Evolutionary conservation across 176 grass and related monocot genomes (phyloP), one percentile per base, ranked within the genome.

Genomic region (Oryza punctata): DNA sequence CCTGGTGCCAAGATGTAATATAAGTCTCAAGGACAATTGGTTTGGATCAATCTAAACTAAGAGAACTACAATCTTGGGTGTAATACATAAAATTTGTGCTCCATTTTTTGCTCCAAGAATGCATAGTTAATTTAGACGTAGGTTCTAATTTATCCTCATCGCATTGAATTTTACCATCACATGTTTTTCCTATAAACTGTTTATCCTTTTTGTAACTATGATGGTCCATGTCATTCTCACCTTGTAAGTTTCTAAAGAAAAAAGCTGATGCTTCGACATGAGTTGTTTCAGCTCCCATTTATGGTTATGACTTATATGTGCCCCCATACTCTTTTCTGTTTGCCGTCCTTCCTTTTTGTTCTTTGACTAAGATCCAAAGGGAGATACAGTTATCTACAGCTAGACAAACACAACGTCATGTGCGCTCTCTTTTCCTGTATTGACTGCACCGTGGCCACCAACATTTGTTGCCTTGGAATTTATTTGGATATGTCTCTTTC

Each of bases 161-260:
- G 1, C 27, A 28, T 10, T 87, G 26, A 14, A 11, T 28, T 38
- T 46, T 18, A 18, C 1, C 27, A 2, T 86, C 12, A 2, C 25
- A 65, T 43, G 40, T 29, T 73, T 73, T 65, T 52, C 7, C 60
- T 25, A 29, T 24, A 57, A 66, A 86, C 35, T n/a, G n/a, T 46
- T n/a, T 57, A 16, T 57, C 43, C 67, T 73, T 52, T 64, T 3
- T 68, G n/a, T 59, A 41, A 60, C 9, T 37, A 15, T 1, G 21
- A 71, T 37, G n/a, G 28, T n/a, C 63, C 13, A 26, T 69, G 25
- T n/a, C 27, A 28, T 87, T 76, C 65, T 70, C 10, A 21, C 15
- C 9, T 45, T 63, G 41, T 45, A 37, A 46, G 37, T 85, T 71
- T 85, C 27, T 49, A 85, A 87, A 41, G 40, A 41, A 54, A 54